Conservation (phyloP, 257 asterid species). For the Catharanthus roseus region DNA sequence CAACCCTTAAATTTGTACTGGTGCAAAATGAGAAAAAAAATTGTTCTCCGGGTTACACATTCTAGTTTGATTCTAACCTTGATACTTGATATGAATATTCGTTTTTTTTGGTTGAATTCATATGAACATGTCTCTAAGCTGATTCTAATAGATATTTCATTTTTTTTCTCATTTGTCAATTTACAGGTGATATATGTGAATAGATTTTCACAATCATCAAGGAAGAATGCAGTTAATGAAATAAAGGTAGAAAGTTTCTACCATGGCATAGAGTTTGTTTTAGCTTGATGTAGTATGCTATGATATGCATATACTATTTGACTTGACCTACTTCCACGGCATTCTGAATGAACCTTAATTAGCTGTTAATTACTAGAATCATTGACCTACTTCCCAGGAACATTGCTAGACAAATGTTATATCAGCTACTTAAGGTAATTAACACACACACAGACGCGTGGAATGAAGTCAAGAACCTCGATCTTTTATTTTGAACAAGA, state of each 20-base stretch:
- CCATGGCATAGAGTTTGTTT: conserved; percentile 8
- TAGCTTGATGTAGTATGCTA: not conserved
- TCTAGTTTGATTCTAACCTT: conserved; percentile 7
- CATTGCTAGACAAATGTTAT: too few species aligned
- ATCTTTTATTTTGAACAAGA: not conserved
- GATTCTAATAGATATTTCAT: not conserved
- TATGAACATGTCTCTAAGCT: not conserved
- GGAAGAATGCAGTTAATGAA: conserved; percentile 85
- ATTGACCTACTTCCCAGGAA: too few species aligned
- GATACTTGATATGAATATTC: not conserved
- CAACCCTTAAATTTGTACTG: not conserved
- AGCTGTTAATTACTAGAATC: not conserved
- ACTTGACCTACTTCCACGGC: not conserved
- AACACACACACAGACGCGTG: not conserved
- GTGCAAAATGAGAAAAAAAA: not conserved
- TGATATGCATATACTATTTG: conserved; percentile 1
- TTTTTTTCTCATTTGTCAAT: conserved; percentile 11
- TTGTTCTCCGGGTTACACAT: conserved; percentile 2
- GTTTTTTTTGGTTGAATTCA: too few species aligned
- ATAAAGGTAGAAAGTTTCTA: conserved; percentile 74
- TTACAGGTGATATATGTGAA: conserved; percentile 87
- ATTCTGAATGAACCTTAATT: too few species aligned
- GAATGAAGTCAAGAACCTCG: not conserved
- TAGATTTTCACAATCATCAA: conserved; percentile 81
- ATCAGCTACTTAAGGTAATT: not conserved